Evolutionary conservation across 768 basidiomycete species (phyloP).

Genomic region (Tylopilus plumbeoviolaceoides): DNA sequence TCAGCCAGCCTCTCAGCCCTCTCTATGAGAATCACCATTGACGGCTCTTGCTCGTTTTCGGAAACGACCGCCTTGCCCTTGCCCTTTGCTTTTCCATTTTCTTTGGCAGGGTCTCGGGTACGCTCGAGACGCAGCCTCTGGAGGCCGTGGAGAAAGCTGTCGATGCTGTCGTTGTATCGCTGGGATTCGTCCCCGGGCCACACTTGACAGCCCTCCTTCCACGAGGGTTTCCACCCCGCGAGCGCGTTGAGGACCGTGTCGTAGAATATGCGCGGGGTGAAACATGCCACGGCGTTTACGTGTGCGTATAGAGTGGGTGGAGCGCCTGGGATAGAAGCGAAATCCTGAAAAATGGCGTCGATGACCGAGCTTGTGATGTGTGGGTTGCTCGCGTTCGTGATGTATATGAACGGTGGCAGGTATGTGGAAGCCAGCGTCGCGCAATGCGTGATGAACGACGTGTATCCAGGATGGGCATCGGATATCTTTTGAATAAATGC

Average conservation of each 20-base stretch:
- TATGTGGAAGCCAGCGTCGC: slow-evolving; percentile 29
- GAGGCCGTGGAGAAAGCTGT: slow-evolving; percentile 68
- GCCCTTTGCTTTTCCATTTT: slow-evolving; percentile 30
- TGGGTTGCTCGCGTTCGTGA: slow-evolving; percentile 54
- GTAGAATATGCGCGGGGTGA: slow-evolving; percentile 59
- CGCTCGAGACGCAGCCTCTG: slow-evolving; percentile 32
- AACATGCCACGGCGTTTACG: slow-evolving; percentile 56
- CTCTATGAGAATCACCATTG: slow-evolving; percentile 61
- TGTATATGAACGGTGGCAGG: slow-evolving; percentile 64
- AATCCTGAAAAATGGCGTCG: slow-evolving; percentile 13
- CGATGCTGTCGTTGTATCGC: slow-evolving; percentile 61
- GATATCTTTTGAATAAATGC: slow-evolving; percentile 1
- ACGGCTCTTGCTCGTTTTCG: slow-evolving; percentile 15
- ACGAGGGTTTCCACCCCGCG: slow-evolving; percentile 49
- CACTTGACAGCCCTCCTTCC: slow-evolving; percentile 59
- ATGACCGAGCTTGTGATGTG: slow-evolving; percentile 42
- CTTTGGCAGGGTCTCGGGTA: slow-evolving; percentile 5
- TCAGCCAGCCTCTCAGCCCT: slow-evolving; percentile 65
- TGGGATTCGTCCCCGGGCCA: slow-evolving; percentile 44
- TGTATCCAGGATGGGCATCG: slow-evolving; percentile 23
- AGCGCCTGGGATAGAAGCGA: slow-evolving; percentile 7
- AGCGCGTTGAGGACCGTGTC: slow-evolving; percentile 63
- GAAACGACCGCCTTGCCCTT: slow-evolving; percentile 30
- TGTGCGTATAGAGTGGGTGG: slow-evolving; percentile 39
- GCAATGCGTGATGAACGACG: slow-evolving; percentile 23